These are phyloP conservation scores for Mollisiaceae sp. DNA, from an alignment of 2,329 filamentous ascomycete species.

Conservation along the genomic window DNA sequence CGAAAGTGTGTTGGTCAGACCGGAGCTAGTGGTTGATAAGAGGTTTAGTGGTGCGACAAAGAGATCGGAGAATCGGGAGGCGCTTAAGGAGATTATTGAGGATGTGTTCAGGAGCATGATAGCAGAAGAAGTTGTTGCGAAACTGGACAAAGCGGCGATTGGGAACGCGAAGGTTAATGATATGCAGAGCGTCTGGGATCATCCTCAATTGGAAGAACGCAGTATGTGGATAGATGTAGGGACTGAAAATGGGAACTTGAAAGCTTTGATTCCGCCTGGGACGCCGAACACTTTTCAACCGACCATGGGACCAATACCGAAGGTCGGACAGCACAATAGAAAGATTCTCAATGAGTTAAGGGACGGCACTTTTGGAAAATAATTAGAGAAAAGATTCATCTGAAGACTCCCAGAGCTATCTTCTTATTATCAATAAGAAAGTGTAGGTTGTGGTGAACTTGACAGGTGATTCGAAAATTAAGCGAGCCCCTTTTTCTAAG, in stretches of 20 bases:
- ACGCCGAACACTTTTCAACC: conserved; percentile 18
- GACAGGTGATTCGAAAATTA: background rate
- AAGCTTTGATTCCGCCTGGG: conserved; percentile 13
- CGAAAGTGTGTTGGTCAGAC: conserved; percentile 4
- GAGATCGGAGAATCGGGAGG: conserved; percentile 13
- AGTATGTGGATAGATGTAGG: conserved; percentile 12
- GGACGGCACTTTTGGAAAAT: conserved; percentile 14
- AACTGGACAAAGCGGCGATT: conserved; percentile 14
- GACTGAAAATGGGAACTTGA: conserved; percentile 17
- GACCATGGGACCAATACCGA: conserved; percentile 16
- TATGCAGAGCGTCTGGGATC: conserved; percentile 16
- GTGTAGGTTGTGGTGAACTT: background rate
- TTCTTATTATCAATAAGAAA: background rate
- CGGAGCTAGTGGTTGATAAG: background rate
- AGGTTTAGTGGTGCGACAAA: conserved; percentile 2
- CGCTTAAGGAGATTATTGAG: conserved; percentile 12
- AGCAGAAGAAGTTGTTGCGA: conserved; percentile 12
- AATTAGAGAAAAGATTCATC: background rate
- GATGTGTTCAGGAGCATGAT: conserved; percentile 11
- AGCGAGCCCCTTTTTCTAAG: background rate
- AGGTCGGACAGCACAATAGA: conserved; percentile 15
- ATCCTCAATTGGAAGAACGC: conserved; percentile 11
- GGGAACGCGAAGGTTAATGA: conserved; percentile 18
- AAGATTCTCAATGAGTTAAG: conserved; percentile 18
- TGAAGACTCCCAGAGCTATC: background rate